Evolutionary conservation across 768 basidiomycete species (phyloP), one percentile per base, ranked within the genome.

Genomic region (Russula griseocarnosa): DNA sequence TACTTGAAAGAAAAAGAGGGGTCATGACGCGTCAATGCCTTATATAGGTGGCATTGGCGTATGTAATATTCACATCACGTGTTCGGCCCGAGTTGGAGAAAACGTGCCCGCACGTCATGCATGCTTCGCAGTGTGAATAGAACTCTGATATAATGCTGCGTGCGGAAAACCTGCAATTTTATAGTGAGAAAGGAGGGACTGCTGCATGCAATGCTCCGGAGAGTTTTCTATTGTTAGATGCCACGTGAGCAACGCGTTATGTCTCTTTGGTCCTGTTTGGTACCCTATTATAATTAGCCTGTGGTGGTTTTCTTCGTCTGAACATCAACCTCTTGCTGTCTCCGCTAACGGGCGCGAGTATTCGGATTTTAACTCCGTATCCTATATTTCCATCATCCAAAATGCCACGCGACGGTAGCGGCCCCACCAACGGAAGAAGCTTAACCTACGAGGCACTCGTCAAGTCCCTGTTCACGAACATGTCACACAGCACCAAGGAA

Each of bases 1-100:
- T 81, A 78, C 70, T 67, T 18, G 66, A 56, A 51, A 60, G 56
- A 32, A 58, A 36, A 26, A 42, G 8, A n/a, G 28, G 42, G 32
- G 13, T 6, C 9, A 24, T 2, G 28, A 20, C 30, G 47, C 26
- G 6, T n/a, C 7, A 2, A 36, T 9, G 44, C 10, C n/a, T 9
- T n/a, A 13, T 22, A 46, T 9, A 46, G 10, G 11, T 3, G 7
- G 18, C 3, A 2, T 24, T 3, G 14, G 57, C 18, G 26, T 22
- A 64, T 38, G 53, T 65, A 65, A 65, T 60, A 1, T 65, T 65
- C 58, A 8, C 63, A 65, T 65, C 63, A 65, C 63, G 59, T 65
- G 49, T 9, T 26, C 26, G 26, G 49, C 14, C 4, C 26, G 26
- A 3, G 49, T 22, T 26, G 4, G 49, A 28, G 24, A 22, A 16